Evolutionary conservation across 129 eudicot species (phyloP).

Genomic region (Dittrichia graveolens): DNA sequence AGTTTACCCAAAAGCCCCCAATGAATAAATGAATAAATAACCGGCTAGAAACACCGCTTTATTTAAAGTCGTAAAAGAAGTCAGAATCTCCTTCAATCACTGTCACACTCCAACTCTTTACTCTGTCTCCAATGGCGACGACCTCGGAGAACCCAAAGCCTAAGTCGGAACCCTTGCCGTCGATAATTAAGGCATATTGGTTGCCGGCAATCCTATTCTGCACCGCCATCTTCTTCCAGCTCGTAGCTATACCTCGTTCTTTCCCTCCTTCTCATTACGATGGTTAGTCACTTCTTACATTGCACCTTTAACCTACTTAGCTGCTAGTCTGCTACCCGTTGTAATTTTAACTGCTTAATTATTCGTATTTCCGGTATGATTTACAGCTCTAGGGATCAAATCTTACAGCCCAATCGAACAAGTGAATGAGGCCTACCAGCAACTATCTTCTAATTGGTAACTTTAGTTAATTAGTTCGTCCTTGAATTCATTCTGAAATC

Average conservation of each 20-base stretch:
- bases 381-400: conserved; percentile 63
- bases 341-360: neutral
- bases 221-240: conserved; percentile 70
- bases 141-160: conserved; percentile 33
- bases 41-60: too few relatives aligned
- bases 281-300: conserved; percentile 35
- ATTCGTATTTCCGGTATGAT: neutral
- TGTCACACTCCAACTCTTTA: conserved; percentile 23
- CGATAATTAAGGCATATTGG: conserved; percentile 57
- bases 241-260: conserved; percentile 71
- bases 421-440: conserved; percentile 62
- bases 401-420: conserved; percentile 52
- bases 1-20: too few relatives aligned
- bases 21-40: too few relatives aligned
- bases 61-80: conserved; percentile 15
- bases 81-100: conserved; percentile 22
- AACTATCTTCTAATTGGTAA: conserved; percentile 62
- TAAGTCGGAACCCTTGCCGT: conserved; percentile 25
- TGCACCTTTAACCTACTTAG: neutral
- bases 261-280: conserved; percentile 86
- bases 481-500: neutral
- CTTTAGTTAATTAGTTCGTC: neutral
- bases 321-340: neutral
- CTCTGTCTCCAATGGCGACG: conserved; percentile 32
- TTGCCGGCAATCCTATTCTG: conserved; percentile 65